phyloP scores from a whole-genome alignment of 2,329 filamentous ascomycete species.

The Colletotrichum melonis region DNA sequence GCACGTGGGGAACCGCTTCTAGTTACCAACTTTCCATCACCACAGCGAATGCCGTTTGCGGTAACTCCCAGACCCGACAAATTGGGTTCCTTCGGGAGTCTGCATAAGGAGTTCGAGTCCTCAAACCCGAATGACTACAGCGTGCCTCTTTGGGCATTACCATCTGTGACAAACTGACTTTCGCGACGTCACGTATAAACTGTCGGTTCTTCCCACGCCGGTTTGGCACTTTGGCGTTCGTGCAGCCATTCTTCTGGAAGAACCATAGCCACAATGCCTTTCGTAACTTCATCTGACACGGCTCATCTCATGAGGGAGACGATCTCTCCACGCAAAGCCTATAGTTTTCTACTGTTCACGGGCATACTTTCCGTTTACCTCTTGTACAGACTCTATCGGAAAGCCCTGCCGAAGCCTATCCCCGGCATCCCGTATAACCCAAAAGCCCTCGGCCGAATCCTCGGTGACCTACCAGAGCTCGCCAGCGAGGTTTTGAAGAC shows the following conservation, averaged over 20 bases:
- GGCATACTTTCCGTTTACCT: background rate
- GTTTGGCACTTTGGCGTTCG: background rate
- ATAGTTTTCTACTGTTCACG: background rate
- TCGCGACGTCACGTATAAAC: background rate
- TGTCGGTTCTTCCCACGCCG: background rate
- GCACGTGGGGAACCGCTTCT: background rate
- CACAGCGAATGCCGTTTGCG: background rate
- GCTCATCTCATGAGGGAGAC: background rate
- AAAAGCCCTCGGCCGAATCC: background rate
- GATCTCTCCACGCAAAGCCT: background rate
- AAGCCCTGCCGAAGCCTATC: constrained; percentile 24
- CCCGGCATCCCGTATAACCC: constrained; percentile 18
- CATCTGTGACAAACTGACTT: background rate
- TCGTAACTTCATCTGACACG: background rate
- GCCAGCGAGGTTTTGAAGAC: background rate
- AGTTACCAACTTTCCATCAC: background rate
- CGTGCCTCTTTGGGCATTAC: background rate
- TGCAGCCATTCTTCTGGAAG: background rate
- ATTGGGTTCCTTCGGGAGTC: background rate
- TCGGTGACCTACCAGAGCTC: constrained; percentile 14
- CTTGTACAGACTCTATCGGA: background rate
- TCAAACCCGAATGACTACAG: background rate
- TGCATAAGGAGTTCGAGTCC: background rate
- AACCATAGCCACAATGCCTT: background rate
- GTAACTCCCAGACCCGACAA: background rate